phyloP scores from a whole-genome alignment of 1,284 basidiomycete genomes.

The Cryptococcus sp. region DNA sequence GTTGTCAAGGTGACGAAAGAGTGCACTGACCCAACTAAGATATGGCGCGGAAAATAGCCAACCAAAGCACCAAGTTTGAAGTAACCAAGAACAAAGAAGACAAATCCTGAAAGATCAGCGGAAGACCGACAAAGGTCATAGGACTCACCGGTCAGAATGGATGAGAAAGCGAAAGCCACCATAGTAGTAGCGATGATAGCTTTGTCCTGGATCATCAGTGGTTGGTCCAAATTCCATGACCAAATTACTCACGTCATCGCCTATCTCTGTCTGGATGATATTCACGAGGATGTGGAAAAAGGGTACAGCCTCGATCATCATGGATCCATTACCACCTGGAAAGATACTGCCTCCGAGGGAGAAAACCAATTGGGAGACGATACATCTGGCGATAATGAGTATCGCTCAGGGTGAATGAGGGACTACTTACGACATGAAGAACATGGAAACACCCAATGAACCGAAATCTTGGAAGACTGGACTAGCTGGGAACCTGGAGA shows the following conservation, averaged over 20 bases:
- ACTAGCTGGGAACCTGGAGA: constrained; percentile 70
- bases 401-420: not conserved
- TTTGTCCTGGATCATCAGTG: constrained; percentile 43
- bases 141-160: constrained; percentile 75
- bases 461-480: constrained; percentile 78
- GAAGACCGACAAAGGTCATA: not conserved
- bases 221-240: not conserved
- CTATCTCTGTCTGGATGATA: constrained; percentile 68
- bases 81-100: constrained; percentile 80
- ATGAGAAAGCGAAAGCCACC: constrained; percentile 81
- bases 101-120: constrained; percentile 57
- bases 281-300: constrained; percentile 91
- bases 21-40: constrained; percentile 69
- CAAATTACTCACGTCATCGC: constrained; percentile 53
- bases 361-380: constrained; percentile 81
- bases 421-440: constrained; percentile 68
- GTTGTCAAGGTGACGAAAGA: not conserved
- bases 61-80: constrained; percentile 79
- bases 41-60: constrained; percentile 95
- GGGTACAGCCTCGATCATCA: constrained; percentile 99
- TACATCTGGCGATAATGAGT: constrained; percentile 48
- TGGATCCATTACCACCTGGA: constrained; percentile 79
- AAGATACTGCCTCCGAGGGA: constrained; percentile 85
- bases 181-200: constrained; percentile 87
- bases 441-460: constrained; percentile 89